phyloP scores from a whole-genome alignment of 2,329 filamentous ascomycete species.

The Cucurbitaria berberidis region DNA sequence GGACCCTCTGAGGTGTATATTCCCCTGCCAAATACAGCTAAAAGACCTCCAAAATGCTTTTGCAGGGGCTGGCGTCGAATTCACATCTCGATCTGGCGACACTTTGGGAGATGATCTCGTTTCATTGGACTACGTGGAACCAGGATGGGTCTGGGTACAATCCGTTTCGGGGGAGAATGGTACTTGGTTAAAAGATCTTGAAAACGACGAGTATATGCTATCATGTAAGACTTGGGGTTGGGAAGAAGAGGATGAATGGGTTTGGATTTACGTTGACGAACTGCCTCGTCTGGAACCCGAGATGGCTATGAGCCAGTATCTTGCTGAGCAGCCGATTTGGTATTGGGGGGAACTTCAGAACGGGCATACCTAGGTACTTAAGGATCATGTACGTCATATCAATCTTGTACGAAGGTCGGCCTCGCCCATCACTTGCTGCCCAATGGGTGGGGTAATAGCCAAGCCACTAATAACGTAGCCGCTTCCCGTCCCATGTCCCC shows the following conservation, averaged over 20 bases:
- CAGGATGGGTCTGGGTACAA: slow-evolving; percentile 8
- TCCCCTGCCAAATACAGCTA: slow-evolving; percentile 5
- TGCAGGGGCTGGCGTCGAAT: not conserved
- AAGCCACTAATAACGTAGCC: too few species aligned
- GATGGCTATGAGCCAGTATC: not conserved
- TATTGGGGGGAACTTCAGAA: not conserved
- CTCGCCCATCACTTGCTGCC: too few species aligned
- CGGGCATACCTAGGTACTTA: too few species aligned
- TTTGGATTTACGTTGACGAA: not conserved
- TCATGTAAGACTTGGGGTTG: not conserved
- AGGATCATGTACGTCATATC: too few species aligned
- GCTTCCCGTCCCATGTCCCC: too few species aligned
- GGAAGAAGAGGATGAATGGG: not conserved
- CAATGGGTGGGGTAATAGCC: too few species aligned
- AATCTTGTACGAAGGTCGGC: too few species aligned
- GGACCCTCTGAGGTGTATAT: slow-evolving; percentile 6
- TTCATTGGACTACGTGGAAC: not conserved
- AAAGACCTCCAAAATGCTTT: not conserved
- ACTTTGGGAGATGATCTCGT: not conserved
- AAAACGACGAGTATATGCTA: not conserved
- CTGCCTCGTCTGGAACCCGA: not conserved
- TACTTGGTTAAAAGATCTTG: not conserved
- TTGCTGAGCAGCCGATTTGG: not conserved
- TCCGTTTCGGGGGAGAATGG: not conserved
- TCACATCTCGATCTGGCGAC: not conserved